Evolutionary conservation across 371 early-diverging fungal species (phyloP).

Genomic region (Actinomucor elegans): DNA sequence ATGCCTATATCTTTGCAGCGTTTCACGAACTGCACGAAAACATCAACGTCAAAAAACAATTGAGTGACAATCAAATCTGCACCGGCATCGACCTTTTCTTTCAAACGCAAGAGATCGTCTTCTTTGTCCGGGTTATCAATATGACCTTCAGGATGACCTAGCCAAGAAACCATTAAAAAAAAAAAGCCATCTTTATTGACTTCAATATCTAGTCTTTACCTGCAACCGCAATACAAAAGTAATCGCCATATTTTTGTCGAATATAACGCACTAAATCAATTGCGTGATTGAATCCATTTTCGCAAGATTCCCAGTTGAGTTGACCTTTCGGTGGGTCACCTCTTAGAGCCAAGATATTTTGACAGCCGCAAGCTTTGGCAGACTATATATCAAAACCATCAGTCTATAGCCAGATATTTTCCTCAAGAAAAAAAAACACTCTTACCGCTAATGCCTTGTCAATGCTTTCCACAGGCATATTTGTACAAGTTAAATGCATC

Average conservation of each 20-base stretch:
- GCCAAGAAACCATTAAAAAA: neutral
- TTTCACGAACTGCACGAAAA: conserved; percentile 79
- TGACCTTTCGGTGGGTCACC: conserved; percentile 94
- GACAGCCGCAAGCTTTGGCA: conserved; percentile 90
- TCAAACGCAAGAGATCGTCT: conserved; percentile 75
- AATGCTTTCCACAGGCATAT: conserved; percentile 88
- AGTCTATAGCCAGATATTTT: no score
- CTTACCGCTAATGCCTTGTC: conserved; percentile 74
- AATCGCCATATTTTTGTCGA: conserved; percentile 86
- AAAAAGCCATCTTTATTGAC: neutral
- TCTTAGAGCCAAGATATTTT: conserved; percentile 94
- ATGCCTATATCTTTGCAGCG: conserved; percentile 78
- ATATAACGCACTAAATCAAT: conserved; percentile 89
- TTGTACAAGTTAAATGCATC: conserved; percentile 98
- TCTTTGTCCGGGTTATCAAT: conserved; percentile 71
- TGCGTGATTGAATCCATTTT: conserved; percentile 84
- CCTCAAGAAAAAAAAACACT: no score
- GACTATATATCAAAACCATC: conserved; percentile 41
- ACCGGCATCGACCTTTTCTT: conserved; percentile 89
- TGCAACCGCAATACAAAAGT: conserved; percentile 94
- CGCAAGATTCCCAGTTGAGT: conserved; percentile 72
- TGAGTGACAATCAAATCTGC: conserved; percentile 94
- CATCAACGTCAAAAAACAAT: conserved; percentile 90
- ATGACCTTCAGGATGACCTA: conserved; percentile 89
- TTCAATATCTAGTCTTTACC: conserved; percentile 39